Evolutionary conservation across 176 grass and related monocot species (phyloP), one percentile per base, ranked within the genome.

Genomic region (Eragrostis curvula): DNA sequence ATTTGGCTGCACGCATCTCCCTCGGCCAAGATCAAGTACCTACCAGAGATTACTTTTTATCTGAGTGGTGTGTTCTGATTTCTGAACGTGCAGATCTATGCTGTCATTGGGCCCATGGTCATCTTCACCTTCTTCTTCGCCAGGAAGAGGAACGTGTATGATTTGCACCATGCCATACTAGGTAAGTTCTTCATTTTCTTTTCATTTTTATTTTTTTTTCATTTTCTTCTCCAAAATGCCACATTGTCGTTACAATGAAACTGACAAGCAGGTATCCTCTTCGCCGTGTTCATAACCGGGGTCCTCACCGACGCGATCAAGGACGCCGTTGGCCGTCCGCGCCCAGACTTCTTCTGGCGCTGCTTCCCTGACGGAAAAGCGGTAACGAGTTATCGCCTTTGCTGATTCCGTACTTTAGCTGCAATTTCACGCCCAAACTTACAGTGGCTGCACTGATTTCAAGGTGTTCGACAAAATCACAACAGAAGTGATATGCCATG

Each of bases 291-390:
- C 41, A 86, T 89, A 27, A 89, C 88, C 41, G 58, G 83, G 15
- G 83, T 89, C 23, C 72, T 89, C 47, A 89, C 88, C 2, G 88
- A 89, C 28, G 88, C 88, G 6, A 89, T 89, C 66, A 89, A 89
- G 66, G 73, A 89, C 48, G 88, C 57, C 58, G 88, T 89, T 17
- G 78, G 88, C 58, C 65, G 88, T 0, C 83, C 83, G 29, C 79
- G 78, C 13, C 78, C 83, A 21, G 20, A 86, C 66, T 89, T 82
- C 73, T 89, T 86, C 58, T 89, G 88, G 88, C 88, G 88, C 30
- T 90, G 83, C 79, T 86, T 86, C 73, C 83, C 88, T 12, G 88
- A 90, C 5, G 83, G 88, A 51, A 86, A 73, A 62, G 78, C 59
- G 39, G 88, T 90, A 83, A 67, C 3, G 15, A 24, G 15, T 8